These are phyloP conservation scores for Curvularia sp. DNA, from an alignment of 2,329 filamentous ascomycete genomes.

Conservation along the genomic window DNA sequence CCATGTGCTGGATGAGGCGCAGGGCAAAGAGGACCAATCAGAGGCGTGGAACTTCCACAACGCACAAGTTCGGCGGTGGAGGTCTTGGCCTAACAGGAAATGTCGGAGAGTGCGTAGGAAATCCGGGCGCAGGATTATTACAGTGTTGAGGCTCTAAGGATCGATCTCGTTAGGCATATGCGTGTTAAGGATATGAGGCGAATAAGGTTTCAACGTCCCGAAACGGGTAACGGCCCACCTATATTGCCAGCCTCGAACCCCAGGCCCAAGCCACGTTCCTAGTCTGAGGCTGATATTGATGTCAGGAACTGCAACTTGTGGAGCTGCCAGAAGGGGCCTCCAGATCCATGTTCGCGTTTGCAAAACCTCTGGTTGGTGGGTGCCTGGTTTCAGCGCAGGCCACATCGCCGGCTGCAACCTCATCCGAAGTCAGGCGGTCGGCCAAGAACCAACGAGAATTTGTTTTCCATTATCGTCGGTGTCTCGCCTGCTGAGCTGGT, in stretches of 20 bases:
- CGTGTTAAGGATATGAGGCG: constrained; percentile 27
- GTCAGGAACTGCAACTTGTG: constrained; percentile 5
- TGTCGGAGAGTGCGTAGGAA: constrained; percentile 30
- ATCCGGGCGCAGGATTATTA: constrained; percentile 24
- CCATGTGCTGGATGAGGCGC: constrained; percentile 6
- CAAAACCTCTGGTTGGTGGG: constrained; percentile 5
- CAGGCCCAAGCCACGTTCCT: constrained; percentile 14
- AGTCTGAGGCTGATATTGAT: constrained; percentile 6
- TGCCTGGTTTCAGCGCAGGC: constrained; percentile 11
- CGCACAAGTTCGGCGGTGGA: constrained; percentile 12
- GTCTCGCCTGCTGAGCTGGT: constrained; percentile 3
- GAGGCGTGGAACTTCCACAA: constrained; percentile 2
- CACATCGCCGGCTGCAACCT: constrained; percentile 6
- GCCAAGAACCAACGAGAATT: background rate
- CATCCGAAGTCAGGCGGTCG: constrained; percentile 8
- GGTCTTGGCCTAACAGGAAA: constrained; percentile 29
- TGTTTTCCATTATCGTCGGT: background rate
- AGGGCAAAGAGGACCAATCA: constrained; percentile 20
- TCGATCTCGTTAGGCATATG: constrained; percentile 11
- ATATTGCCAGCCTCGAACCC: constrained; percentile 12
- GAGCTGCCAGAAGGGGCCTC: background rate
- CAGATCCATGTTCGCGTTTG: constrained; percentile 8
- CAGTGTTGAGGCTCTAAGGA: constrained; percentile 14
- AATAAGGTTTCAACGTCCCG: constrained; percentile 25
- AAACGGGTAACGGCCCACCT: constrained; percentile 11